Percentiles rank a stretch among this genome's conserved stretches.
Conservation (phyloP, 1,284 basidiomycete genomes). For the Somion occarium region DNA sequence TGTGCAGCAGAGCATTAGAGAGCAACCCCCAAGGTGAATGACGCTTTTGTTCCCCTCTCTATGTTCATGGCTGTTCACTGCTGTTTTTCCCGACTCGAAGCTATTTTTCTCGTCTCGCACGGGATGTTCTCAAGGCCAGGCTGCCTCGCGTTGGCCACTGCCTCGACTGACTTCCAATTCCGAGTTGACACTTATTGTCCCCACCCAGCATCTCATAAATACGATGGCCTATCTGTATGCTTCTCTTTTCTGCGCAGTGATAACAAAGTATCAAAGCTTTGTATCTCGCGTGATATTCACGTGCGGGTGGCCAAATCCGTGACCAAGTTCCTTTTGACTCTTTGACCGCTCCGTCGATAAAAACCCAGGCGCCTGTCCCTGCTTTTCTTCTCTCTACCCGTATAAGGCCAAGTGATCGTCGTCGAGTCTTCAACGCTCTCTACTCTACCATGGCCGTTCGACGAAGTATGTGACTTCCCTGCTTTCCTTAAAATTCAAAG, state of each 20-base stretch:
- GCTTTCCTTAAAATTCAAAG: not conserved
- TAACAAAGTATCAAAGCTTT: slow-evolving; percentile 17
- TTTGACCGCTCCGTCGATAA: slow-evolving; percentile 23
- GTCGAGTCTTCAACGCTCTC: not conserved
- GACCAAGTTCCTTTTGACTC: slow-evolving; percentile 20
- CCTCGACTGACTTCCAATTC: slow-evolving; percentile 18
- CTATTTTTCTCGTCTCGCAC: not conserved
- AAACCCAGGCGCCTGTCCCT: slow-evolving; percentile 19
- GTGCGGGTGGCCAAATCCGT: slow-evolving; percentile 24
- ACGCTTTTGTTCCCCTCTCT: slow-evolving; percentile 20
- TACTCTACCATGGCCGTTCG: slow-evolving; percentile 3
- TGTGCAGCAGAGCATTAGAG: slow-evolving; percentile 27
- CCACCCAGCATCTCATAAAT: slow-evolving; percentile 18
- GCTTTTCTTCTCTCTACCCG: slow-evolving; percentile 8
- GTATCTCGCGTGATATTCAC: slow-evolving; percentile 27
- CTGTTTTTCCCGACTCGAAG: slow-evolving; percentile 14
- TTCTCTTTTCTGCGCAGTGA: slow-evolving; percentile 14
- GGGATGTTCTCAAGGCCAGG: not conserved
- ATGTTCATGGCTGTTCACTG: slow-evolving; percentile 24
- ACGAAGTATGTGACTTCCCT: slow-evolving; percentile 17
- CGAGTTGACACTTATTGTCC: slow-evolving; percentile 18
- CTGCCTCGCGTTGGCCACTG: slow-evolving; percentile 16
- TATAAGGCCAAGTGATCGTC: not conserved
- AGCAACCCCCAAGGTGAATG: slow-evolving; percentile 20
- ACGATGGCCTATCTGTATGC: slow-evolving; percentile 11